Conservation (phyloP, 2,329 filamentous ascomycete species). For the Fusarium sp. region DNA sequence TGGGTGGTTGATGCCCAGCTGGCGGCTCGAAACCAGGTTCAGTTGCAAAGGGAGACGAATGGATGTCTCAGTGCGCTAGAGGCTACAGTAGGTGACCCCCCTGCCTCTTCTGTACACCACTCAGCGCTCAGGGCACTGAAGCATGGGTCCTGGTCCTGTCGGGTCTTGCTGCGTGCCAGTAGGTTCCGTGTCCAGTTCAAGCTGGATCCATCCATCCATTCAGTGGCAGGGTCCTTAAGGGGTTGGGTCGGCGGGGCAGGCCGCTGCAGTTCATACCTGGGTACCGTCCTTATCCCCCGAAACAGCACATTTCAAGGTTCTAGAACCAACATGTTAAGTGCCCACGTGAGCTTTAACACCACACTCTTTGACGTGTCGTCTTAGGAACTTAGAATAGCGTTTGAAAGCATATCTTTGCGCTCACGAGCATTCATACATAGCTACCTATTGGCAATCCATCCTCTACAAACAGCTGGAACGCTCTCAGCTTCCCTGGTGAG, state of each 20-base stretch:
- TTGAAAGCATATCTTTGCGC: not conserved
- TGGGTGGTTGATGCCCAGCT: constrained; percentile 32
- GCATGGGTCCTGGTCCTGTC: constrained; percentile 15
- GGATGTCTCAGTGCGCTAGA: constrained; percentile 24
- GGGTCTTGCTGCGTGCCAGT: not conserved
- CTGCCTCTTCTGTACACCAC: constrained; percentile 26
- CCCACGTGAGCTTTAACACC: constrained; percentile 18
- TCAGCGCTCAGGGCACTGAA: constrained; percentile 25
- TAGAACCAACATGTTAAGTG: constrained; percentile 15
- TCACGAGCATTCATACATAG: not conserved
- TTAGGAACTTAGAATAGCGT: not conserved
- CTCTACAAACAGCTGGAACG: not conserved
- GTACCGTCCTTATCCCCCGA: not conserved
- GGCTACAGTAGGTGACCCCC: not conserved
- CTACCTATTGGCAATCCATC: not conserved
- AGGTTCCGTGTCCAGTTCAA: constrained; percentile 18
- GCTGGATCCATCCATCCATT: constrained; percentile 2
- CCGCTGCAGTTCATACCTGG: constrained; percentile 5
- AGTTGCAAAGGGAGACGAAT: constrained; percentile 36
- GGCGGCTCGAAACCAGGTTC: constrained; percentile 14
- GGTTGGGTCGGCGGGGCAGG: constrained; percentile 31
- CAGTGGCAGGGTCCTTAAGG: constrained; percentile 22
- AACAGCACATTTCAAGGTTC: constrained; percentile 17
- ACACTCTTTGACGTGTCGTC: not conserved
- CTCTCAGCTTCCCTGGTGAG: not conserved